Conservation (phyloP, 192 early-diverging fungal species). For the Lunasporangiospora selenospora region DNA sequence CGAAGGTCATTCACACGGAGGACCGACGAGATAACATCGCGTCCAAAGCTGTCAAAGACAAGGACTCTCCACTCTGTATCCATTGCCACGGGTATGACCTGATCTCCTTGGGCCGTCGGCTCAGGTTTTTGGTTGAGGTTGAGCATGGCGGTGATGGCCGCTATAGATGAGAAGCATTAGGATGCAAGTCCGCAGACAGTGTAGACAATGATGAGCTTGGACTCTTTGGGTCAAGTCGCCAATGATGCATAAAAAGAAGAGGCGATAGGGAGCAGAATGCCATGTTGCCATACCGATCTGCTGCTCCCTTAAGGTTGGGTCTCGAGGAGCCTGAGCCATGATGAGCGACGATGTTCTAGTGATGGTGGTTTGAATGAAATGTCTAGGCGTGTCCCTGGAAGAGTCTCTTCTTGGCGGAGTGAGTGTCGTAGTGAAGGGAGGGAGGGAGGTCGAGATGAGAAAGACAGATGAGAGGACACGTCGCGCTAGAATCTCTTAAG, state of each 20-base stretch:
- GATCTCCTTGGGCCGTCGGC: constrained; percentile 47
- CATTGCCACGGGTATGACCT: constrained; percentile 33
- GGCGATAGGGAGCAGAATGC: not conserved
- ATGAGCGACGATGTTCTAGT: not conserved
- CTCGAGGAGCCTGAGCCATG: constrained; percentile 45
- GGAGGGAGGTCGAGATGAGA: too few species aligned
- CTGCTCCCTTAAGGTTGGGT: constrained; percentile 60
- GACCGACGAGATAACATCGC: constrained; percentile 96
- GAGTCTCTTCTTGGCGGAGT: too few species aligned
- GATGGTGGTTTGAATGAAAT: too few species aligned
- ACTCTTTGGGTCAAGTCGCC: not conserved
- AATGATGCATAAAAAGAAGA: constrained; percentile 5
- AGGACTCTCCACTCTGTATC: constrained; percentile 97
- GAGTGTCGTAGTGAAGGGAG: too few species aligned
- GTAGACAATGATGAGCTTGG: too few species aligned
- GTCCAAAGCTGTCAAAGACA: constrained; percentile 92
- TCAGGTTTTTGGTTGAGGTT: constrained; percentile 76
- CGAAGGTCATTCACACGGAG: constrained; percentile 95
- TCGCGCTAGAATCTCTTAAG: too few species aligned
- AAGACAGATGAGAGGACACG: too few species aligned
- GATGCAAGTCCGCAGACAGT: not conserved
- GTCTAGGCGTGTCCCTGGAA: too few species aligned
- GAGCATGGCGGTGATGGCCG: constrained; percentile 83
- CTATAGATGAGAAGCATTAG: constrained; percentile 51
- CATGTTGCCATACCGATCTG: constrained; percentile 61